Conservation (phyloP, 306 rosid genomes). For the Medicago ruthenica region DNA sequence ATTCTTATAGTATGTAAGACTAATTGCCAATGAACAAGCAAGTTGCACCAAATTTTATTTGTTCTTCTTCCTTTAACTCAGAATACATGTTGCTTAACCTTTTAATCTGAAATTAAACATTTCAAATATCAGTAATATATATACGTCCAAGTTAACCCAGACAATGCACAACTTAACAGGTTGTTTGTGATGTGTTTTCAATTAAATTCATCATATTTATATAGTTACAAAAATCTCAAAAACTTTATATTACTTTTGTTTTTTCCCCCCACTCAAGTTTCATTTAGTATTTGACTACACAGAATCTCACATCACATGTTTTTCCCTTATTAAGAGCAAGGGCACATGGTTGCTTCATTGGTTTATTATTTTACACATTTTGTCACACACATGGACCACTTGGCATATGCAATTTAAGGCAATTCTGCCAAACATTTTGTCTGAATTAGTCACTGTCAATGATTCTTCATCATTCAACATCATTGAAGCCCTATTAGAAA, state of each 20-base stretch:
- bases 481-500: not conserved
- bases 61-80: not conserved
- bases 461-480: not conserved
- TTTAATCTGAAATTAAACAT: not conserved
- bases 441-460: not conserved
- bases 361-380: not conserved
- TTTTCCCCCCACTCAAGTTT: no score
- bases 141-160: not conserved
- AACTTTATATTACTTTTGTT: no score
- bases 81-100: not conserved
- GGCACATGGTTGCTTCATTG: not conserved
- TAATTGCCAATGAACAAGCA: not conserved
- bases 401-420: constrained; percentile 5
- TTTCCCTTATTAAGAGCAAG: not conserved
- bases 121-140: not conserved
- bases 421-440: constrained; percentile 2
- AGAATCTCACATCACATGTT: no score
- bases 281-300: no score
- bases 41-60: not conserved
- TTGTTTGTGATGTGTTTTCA: not conserved
- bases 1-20: not conserved
- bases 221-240: no score
- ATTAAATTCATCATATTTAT: no score
- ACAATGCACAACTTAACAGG: not conserved
- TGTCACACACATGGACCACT: not conserved